Percentiles rank a stretch among this genome's conserved stretches.
Evolutionary conservation across 2,329 filamentous ascomycete genomes (phyloP).

Genomic region (Cladosporium oxysporum): DNA sequence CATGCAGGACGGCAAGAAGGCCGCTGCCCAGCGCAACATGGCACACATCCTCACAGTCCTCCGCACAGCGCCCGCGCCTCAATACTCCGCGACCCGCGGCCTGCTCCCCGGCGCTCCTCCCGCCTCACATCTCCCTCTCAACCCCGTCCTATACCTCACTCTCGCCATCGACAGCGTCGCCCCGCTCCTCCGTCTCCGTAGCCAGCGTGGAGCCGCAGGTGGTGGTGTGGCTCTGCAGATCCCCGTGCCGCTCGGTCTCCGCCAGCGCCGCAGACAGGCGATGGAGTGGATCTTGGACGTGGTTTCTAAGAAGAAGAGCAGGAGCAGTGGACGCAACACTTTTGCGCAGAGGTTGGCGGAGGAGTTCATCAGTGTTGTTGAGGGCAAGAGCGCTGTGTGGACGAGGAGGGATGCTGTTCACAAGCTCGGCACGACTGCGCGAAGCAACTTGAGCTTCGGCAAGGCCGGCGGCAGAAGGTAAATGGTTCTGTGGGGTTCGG

Average conservation of each 20-base stretch:
- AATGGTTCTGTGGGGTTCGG: not conserved
- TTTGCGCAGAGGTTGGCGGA: conserved; percentile 79
- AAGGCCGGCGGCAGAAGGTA: conserved; percentile 11
- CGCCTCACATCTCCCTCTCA: conserved; percentile 76
- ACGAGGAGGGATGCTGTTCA: conserved; percentile 76
- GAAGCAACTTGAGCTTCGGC: conserved; percentile 64
- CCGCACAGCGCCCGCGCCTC: conserved; percentile 79
- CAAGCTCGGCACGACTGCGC: conserved; percentile 74
- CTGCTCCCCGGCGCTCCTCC: conserved; percentile 76
- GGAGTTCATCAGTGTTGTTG: conserved; percentile 83
- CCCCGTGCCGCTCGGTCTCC: conserved; percentile 71
- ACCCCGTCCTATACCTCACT: conserved; percentile 86
- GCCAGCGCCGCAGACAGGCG: conserved; percentile 66
- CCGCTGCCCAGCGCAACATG: conserved; percentile 90
- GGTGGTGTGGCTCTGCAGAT: conserved; percentile 83
- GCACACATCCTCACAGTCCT: conserved; percentile 77
- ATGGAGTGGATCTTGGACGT: conserved; percentile 87
- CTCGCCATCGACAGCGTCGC: conserved; percentile 91
- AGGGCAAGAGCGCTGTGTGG: conserved; percentile 83
- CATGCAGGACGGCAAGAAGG: conserved; percentile 90
- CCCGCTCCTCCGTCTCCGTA: conserved; percentile 78
- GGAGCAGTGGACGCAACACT: conserved; percentile 68
- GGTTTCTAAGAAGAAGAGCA: conserved; percentile 75
- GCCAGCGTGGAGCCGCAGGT: conserved; percentile 75
- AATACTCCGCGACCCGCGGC: conserved; percentile 67